Conservation (phyloP, 768 basidiomycete species). For the Paxillus rubicundulus region DNA sequence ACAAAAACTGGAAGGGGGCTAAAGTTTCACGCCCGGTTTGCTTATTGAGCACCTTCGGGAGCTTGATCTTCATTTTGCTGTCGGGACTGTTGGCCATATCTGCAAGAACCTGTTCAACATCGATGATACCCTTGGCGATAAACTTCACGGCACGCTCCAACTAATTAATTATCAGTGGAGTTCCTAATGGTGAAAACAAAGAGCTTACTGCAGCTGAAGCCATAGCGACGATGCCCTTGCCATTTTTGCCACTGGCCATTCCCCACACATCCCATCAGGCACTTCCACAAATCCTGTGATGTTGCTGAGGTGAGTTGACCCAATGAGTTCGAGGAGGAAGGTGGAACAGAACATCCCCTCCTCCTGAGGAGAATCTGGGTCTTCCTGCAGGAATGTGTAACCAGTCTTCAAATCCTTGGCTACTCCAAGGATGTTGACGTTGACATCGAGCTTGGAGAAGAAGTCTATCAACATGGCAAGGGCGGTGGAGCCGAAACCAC, state of each 20-base stretch:
- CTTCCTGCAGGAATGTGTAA: slow-evolving; percentile 4
- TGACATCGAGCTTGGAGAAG: background rate
- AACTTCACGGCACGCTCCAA: slow-evolving; percentile 2
- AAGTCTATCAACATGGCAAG: slow-evolving; percentile 4
- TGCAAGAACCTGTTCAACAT: background rate
- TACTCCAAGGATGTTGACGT: background rate
- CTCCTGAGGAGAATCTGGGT: background rate
- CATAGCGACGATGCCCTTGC: background rate
- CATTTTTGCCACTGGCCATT: background rate
- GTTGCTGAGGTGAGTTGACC: slow-evolving; percentile 1
- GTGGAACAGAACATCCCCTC: background rate
- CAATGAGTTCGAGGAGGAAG: slow-evolving; percentile 4
- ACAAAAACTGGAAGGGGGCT: background rate
- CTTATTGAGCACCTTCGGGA: slow-evolving; percentile 6
- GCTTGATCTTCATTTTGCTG: slow-evolving; percentile 2
- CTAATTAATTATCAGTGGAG: background rate
- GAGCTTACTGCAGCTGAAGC: slow-evolving; percentile 5
- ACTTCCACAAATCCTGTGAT: background rate
- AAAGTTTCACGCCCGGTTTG: background rate
- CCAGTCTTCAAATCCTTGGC: background rate
- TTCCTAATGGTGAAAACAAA: background rate
- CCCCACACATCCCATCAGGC: background rate
- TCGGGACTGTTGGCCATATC: background rate
- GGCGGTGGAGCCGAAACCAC: slow-evolving; percentile 7
- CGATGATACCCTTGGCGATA: background rate